Evolutionary conservation across 2,329 filamentous ascomycete genomes (phyloP), one percentile per base, ranked within the genome.

Genomic region (Fusarium chuoi): DNA sequence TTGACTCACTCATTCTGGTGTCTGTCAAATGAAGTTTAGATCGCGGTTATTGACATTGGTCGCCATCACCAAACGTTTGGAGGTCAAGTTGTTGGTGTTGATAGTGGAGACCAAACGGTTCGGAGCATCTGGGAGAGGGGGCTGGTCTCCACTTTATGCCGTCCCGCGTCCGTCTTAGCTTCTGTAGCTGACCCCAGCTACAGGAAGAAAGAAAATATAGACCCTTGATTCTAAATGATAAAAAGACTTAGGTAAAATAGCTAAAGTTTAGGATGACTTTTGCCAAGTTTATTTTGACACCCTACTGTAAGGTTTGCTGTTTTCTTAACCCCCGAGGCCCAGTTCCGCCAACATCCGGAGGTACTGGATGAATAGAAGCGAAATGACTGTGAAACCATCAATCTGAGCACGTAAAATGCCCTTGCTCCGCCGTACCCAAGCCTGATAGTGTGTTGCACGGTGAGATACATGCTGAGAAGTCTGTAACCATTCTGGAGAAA

Each of bases 61-160:
- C 18, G 15, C 15, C 8, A 7, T 55, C 15, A 33, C 3, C 38
- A 56, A 42, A 10, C 24, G 24, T 54, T 18, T 39, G 7, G 15
- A 41, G 51, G 11, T 28, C 20, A 54, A 54, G 51, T n/a, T 39
- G 35, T 6, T 54, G 51, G 51, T 15, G 35, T 54, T 39, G 51
- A 55, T n/a, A 39, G 51, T 39, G 35, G 51, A 55, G 51, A 39
- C 35, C 35, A 55, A 42, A 30, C 36, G 52, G 52, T n/a, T 41
- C 15, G 15, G 52, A 41, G 36, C 14, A 30, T 55, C 22, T 39
- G 35, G 14, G 8, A 28, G 26, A 41, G 36, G 11, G 11, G 15
- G 36, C 36, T 12, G 26, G 22, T 30, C 12, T 24, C 52, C 52
- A 33, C 38, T 45, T 6, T 24, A 9, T 57, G 28, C 39, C 54